These are phyloP conservation scores for Colletotrichum gloeosporioides DNA, from an alignment of 2,329 filamentous ascomycete genomes.

Conservation along the genomic window DNA sequence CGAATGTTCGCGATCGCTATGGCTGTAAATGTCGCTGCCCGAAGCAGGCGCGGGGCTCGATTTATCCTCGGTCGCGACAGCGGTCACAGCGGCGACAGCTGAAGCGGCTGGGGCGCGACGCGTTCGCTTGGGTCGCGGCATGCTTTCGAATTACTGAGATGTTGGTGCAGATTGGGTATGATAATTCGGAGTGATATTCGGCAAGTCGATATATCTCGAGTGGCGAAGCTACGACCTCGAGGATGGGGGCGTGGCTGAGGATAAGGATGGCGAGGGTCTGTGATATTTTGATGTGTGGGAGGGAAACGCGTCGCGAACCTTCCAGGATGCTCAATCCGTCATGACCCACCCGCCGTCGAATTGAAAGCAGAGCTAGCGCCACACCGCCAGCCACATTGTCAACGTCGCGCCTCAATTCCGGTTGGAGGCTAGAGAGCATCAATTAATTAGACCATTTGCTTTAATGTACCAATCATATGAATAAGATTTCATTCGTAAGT, in stretches of 20 bases:
- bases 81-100: conserved; percentile 15
- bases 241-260: not conserved
- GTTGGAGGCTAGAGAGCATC: not conserved
- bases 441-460: not conserved
- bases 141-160: conserved; percentile 1
- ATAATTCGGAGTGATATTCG: not conserved
- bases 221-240: not conserved
- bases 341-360: not conserved
- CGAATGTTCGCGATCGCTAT: conserved; percentile 39
- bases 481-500: not conserved
- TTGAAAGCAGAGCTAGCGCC: conserved; percentile 14
- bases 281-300: conserved; percentile 21
- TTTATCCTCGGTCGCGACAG: conserved; percentile 8
- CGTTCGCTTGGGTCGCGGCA: conserved; percentile 37
- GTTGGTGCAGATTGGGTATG: not conserved
- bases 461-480: not conserved
- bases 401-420: not conserved
- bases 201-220: not conserved
- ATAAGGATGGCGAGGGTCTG: not conserved
- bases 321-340: not conserved
- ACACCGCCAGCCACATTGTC: conserved; percentile 11
- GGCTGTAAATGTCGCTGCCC: conserved; percentile 37
- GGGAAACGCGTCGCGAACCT: conserved; percentile 21
- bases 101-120: conserved; percentile 30
- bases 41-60: conserved; percentile 6